Evolutionary conservation across 1,284 basidiomycete species (phyloP).

Genomic region (Puccinia horiana): DNA sequence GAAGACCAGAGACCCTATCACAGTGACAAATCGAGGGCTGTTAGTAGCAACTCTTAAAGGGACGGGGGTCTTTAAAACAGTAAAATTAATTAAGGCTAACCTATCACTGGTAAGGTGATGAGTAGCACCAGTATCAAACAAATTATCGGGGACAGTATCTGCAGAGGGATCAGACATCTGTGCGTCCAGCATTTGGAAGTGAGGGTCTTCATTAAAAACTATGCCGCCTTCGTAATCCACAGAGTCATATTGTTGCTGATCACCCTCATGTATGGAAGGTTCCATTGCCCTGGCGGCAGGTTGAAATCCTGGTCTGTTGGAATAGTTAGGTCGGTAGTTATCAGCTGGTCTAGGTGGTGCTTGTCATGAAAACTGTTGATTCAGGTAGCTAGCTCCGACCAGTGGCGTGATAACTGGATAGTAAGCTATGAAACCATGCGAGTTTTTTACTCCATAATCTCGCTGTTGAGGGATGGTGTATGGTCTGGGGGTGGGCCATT

Average conservation of each 20-base stretch:
- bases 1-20: background rate
- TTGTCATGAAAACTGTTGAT: background rate
- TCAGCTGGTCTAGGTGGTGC: background rate
- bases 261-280: too few species aligned
- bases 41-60: background rate
- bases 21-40: background rate
- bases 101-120: background rate
- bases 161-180: background rate
- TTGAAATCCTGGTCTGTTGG: too few species aligned
- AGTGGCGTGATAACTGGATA: background rate
- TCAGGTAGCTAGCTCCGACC: background rate
- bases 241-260: too few species aligned
- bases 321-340: background rate
- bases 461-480: background rate
- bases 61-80: background rate
- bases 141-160: background rate
- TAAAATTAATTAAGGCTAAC: background rate
- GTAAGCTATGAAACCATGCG: background rate
- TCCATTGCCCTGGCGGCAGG: too few species aligned
- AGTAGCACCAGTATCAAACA: background rate
- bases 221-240: too few species aligned
- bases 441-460: too few species aligned
- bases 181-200: background rate
- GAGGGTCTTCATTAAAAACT: too few species aligned
- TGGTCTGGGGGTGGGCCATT: too few species aligned